phyloP scores from a whole-genome alignment of 495 filamentous ascomycete species.

The Aspergillus funiculosus region DNA sequence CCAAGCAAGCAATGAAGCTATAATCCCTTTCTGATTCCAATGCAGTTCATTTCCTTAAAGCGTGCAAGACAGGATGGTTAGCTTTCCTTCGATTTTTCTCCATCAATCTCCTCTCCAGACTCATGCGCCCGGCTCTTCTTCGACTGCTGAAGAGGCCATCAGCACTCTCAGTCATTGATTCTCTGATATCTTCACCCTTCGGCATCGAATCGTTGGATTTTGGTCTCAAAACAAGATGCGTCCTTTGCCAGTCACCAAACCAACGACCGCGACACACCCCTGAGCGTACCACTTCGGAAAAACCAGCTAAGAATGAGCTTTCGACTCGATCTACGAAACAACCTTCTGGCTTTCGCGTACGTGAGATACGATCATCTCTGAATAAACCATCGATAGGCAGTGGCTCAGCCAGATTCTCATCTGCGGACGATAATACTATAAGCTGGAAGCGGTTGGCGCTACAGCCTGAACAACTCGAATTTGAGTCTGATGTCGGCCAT shows the following conservation, averaged over 20 bases:
- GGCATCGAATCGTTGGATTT: conserved; percentile 36
- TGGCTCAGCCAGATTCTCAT: not conserved
- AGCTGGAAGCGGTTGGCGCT: conserved; percentile 17
- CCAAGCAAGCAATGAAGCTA: conserved; percentile 5
- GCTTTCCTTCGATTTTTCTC: conserved; percentile 12
- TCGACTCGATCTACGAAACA: conserved; percentile 10
- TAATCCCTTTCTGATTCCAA: not conserved
- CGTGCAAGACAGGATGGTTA: conserved; percentile 26
- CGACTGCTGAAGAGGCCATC: conserved; percentile 50
- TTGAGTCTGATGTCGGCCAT: conserved; percentile 51
- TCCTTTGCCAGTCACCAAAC: conserved; percentile 28
- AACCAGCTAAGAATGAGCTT: not conserved
- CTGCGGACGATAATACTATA: not conserved
- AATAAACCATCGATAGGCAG: not conserved
- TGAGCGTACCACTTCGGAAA: conserved; percentile 6
- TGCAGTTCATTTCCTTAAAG: no score
- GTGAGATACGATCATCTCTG: conserved; percentile 24
- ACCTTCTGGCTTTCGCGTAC: conserved; percentile 26
- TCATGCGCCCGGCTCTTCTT: conserved; percentile 51
- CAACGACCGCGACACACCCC: not conserved
- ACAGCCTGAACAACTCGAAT: conserved; percentile 33
- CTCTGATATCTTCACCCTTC: conserved; percentile 33
- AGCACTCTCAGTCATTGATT: conserved; percentile 44
- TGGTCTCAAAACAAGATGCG: conserved; percentile 20
- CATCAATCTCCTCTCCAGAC: conserved; percentile 19